phyloP scores from a whole-genome alignment of 2,329 filamentous ascomycete genomes.

The Pleurostoma richardsiae region DNA sequence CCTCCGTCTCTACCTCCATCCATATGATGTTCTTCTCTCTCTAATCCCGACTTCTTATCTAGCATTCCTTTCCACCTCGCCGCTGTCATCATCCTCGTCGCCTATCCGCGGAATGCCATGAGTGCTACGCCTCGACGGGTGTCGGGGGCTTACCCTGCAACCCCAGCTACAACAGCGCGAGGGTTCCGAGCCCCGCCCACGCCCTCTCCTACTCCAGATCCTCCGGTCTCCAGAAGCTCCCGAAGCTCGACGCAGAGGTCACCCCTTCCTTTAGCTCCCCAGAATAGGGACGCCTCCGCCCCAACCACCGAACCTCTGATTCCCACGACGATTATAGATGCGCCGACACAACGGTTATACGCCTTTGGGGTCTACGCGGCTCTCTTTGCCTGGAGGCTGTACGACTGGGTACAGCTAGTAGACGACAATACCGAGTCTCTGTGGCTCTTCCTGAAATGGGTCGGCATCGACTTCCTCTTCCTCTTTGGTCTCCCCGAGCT shows the following conservation, averaged over 20 bases:
- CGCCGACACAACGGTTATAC: constrained; percentile 86
- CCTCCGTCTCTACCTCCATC: no score
- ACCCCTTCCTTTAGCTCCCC: constrained; percentile 41
- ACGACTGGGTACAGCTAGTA: constrained; percentile 75
- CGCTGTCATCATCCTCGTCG: constrained; percentile 1
- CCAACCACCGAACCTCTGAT: constrained; percentile 60
- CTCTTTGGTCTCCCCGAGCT: constrained; percentile 82
- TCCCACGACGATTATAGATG: constrained; percentile 76
- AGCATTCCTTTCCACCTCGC: no score
- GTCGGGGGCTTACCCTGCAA: constrained; percentile 9
- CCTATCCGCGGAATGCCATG: constrained; percentile 8
- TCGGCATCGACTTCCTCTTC: constrained; percentile 77
- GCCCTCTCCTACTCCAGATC: constrained; percentile 7
- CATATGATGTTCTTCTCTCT: no score
- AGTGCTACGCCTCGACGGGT: constrained; percentile 9
- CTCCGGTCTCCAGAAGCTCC: constrained; percentile 3
- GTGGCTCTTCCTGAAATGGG: constrained; percentile 91
- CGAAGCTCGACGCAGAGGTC: not conserved
- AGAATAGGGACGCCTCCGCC: constrained; percentile 22
- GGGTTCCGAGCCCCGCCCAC: constrained; percentile 8
- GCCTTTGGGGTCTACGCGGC: constrained; percentile 72
- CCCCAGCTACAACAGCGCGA: constrained; percentile 7
- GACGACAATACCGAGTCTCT: constrained; percentile 85
- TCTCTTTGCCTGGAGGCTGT: constrained; percentile 77
- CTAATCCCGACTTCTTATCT: no score